These are phyloP conservation scores for Colletotrichum nymphaeae DNA, from an alignment of 2,329 filamentous ascomycete genomes.

Conservation along the genomic window DNA sequence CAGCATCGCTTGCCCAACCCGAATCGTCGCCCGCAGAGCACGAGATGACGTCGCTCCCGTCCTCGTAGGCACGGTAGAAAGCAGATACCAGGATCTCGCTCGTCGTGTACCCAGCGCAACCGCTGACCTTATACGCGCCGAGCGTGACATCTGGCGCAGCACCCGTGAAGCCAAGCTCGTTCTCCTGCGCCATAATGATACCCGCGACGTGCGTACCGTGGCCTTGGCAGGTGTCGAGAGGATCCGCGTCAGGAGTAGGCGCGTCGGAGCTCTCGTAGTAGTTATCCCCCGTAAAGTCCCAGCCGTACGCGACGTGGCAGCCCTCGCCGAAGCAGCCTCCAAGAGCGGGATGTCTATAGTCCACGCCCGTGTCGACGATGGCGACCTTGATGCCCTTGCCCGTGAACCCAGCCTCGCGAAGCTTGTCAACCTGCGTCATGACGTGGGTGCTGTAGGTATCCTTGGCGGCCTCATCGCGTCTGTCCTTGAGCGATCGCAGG, in stretches of 20 bases:
- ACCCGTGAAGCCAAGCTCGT: conserved; percentile 51
- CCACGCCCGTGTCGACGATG: conserved; percentile 54
- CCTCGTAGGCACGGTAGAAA: conserved; percentile 56
- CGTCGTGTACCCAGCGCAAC: conserved; percentile 46
- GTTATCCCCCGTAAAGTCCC: conserved; percentile 58
- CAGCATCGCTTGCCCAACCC: conserved; percentile 43
- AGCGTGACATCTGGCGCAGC: conserved; percentile 54
- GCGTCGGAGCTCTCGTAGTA: conserved; percentile 40
- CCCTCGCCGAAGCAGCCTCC: conserved; percentile 64
- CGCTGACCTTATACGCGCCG: conserved; percentile 52
- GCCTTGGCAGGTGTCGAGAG: conserved; percentile 50
- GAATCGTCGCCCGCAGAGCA: conserved; percentile 41
- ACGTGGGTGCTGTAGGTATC: conserved; percentile 40
- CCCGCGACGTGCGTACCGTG: conserved; percentile 60
- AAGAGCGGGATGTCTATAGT: conserved; percentile 63
- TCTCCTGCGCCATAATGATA: conserved; percentile 56
- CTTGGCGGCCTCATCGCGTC: conserved; percentile 6
- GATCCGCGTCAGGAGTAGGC: conserved; percentile 52
- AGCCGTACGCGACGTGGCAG: conserved; percentile 58
- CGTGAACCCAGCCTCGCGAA: conserved; percentile 56
- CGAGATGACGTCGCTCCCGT: conserved; percentile 49
- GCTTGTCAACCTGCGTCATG: conserved; percentile 50
- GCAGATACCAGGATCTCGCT: conserved; percentile 55
- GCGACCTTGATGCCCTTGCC: conserved; percentile 57
- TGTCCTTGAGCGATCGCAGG: not conserved